Conservation (phyloP, 805 yeast species). For the Candida fluviatilis region DNA sequence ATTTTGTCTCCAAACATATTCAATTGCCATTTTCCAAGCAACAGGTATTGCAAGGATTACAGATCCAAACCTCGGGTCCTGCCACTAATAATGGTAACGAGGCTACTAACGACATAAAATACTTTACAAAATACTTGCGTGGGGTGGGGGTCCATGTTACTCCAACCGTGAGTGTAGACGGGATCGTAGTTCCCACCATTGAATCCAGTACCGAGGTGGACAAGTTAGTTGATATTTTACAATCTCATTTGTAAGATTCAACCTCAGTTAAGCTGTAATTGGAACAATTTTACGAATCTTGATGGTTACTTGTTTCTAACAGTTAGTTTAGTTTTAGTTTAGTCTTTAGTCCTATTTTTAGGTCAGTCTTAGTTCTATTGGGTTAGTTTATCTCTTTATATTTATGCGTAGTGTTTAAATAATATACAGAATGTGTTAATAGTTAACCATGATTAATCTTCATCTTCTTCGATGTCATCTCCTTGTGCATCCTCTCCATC, state of each 20-base stretch:
- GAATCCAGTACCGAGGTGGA: constrained; percentile 59
- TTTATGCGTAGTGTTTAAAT: constrained; percentile 2
- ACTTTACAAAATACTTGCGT: constrained; percentile 67
- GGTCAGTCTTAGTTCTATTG: too few species aligned
- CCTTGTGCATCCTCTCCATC: constrained; percentile 38
- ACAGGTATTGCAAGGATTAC: constrained; percentile 34
- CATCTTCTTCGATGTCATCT: constrained; percentile 16
- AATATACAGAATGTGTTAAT: constrained; percentile 3
- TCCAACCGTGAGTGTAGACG: constrained; percentile 73
- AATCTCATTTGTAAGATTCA: constrained; percentile 19
- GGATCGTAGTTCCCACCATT: constrained; percentile 53
- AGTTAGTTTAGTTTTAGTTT: too few species aligned
- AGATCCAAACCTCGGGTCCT: constrained; percentile 20
- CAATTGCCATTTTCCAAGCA: constrained; percentile 26
- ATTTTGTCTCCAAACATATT: constrained; percentile 27
- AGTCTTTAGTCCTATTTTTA: too few species aligned
- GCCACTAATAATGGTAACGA: constrained; percentile 53
- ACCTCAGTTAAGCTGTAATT: too few species aligned
- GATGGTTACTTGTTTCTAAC: background rate
- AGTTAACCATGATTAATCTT: constrained; percentile 8
- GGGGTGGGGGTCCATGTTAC: constrained; percentile 82
- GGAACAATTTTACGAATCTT: too few species aligned
- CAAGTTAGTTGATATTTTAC: constrained; percentile 38
- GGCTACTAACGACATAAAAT: constrained; percentile 61
- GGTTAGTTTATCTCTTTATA: too few species aligned